phyloP scores from a whole-genome alignment of 1,284 basidiomycete species.

The Agroathelia rolfsii region DNA sequence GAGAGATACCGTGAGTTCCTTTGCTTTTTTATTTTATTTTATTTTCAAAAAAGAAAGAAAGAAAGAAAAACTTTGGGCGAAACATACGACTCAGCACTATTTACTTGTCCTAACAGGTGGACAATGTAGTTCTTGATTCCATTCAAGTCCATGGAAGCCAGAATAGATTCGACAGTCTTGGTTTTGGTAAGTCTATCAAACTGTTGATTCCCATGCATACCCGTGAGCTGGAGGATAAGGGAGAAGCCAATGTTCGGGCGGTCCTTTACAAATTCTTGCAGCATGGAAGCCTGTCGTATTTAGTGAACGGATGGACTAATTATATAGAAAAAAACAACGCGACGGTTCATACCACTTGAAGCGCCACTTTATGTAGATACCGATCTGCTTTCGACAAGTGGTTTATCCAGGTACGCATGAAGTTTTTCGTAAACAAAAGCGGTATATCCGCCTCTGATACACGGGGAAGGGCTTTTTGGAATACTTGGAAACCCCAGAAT shows the following conservation, averaged over 20 bases:
- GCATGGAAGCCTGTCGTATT: slow-evolving; percentile 61
- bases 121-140: slow-evolving; percentile 76
- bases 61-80: too few relatives aligned
- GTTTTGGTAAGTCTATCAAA: slow-evolving; percentile 91
- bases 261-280: slow-evolving; percentile 67
- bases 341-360: slow-evolving; percentile 54
- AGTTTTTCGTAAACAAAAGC: slow-evolving; percentile 89
- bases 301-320: too few relatives aligned
- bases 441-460: slow-evolving; percentile 62
- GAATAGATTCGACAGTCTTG: slow-evolving; percentile 84
- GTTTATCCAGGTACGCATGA: slow-evolving; percentile 96
- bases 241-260: slow-evolving; percentile 80
- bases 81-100: too few relatives aligned
- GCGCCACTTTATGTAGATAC: slow-evolving; percentile 82
- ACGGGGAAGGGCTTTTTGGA: slow-evolving; percentile 71
- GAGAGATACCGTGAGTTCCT: too few relatives aligned
- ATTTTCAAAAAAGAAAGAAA: slow-evolving; percentile 10
- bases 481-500: slow-evolving; percentile 93
- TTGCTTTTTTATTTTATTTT: slow-evolving; percentile 8
- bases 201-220: slow-evolving; percentile 77
- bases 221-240: slow-evolving; percentile 80
- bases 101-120: slow-evolving; percentile 58
- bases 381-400: slow-evolving; percentile 84
- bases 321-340: slow-evolving; percentile 4
- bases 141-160: slow-evolving; percentile 64